Evolutionary conservation across 169 alveolate species (phyloP).

Genomic region (Besnoitia besnoiti): DNA sequence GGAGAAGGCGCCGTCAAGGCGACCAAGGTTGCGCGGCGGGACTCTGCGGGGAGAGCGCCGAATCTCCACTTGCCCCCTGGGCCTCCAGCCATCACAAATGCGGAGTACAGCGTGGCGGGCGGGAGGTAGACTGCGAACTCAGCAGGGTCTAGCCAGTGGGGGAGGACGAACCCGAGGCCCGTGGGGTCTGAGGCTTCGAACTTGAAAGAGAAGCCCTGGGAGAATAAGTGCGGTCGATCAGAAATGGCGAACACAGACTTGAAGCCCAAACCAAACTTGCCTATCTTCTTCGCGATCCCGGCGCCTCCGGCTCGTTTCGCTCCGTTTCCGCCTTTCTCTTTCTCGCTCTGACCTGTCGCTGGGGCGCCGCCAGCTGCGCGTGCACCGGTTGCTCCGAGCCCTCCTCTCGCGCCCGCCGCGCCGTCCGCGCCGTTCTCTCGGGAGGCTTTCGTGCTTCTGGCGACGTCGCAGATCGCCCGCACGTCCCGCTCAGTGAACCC

Average conservation of each 20-base stretch:
- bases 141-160: slow-evolving; percentile 47
- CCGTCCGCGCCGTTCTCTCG: not conserved
- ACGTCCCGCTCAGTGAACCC: slow-evolving; percentile 75
- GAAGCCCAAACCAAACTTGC: slow-evolving; percentile 78
- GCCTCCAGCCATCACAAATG: slow-evolving; percentile 20
- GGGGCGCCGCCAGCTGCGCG: not conserved
- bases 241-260: slow-evolving; percentile 76
- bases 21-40: too few species aligned
- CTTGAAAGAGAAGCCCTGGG: slow-evolving; percentile 64
- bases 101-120: slow-evolving; percentile 16
- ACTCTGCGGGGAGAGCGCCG: too few species aligned
- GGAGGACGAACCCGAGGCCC: slow-evolving; percentile 71
- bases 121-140: slow-evolving; percentile 35
- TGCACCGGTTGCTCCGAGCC: not conserved
- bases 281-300: slow-evolving; percentile 60
- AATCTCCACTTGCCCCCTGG: too few species aligned
- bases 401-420: not conserved
- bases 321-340: not conserved
- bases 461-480: slow-evolving; percentile 76
- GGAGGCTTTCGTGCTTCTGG: slow-evolving; percentile 71
- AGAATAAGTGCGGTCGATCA: slow-evolving; percentile 74
- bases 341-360: not conserved
- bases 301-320: not conserved
- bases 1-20: too few species aligned
- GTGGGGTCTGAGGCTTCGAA: slow-evolving; percentile 59